A percentile compares a stretch with the other conserved stretches of the same genome.
Evolutionary conservation across 2,329 filamentous ascomycete genomes (phyloP).

Genomic region (Leptographium galeiforme): DNA sequence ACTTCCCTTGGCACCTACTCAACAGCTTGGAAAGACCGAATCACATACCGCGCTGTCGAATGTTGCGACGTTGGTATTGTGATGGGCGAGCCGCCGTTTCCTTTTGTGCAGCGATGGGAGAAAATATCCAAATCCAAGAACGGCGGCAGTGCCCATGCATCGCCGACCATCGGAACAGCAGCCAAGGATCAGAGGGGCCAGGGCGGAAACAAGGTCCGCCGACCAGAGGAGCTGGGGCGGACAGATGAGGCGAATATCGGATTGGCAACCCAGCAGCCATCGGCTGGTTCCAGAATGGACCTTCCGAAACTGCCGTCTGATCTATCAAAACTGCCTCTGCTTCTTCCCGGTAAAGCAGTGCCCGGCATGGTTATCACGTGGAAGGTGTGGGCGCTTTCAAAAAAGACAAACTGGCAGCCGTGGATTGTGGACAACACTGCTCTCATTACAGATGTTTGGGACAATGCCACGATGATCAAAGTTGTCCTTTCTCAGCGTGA

Average conservation of each 20-base stretch:
- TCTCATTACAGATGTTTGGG: constrained; percentile 41
- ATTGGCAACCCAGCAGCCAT: constrained; percentile 14
- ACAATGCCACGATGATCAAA: constrained; percentile 36
- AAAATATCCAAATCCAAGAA: background rate
- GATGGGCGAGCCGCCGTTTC: constrained; percentile 70
- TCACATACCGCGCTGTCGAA: constrained; percentile 68
- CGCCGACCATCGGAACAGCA: too few relatives aligned
- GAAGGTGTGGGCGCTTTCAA: constrained; percentile 49
- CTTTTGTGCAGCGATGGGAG: constrained; percentile 84
- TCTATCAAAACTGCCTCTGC: constrained; percentile 33
- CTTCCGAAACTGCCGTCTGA: constrained; percentile 44
- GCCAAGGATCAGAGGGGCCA: background rate
- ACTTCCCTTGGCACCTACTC: background rate
- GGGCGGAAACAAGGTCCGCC: background rate
- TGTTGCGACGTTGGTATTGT: constrained; percentile 58
- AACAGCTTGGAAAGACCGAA: constrained; percentile 52
- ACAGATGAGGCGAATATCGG: constrained; percentile 26
- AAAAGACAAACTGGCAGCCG: constrained; percentile 53
- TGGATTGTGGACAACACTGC: constrained; percentile 52
- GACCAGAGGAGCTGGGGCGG: background rate
- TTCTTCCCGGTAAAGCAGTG: constrained; percentile 34
- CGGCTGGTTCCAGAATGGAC: constrained; percentile 10
- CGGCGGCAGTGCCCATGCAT: background rate
- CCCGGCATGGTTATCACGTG: constrained; percentile 55
- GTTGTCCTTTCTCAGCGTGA: constrained; percentile 60